These are phyloP conservation scores for Plasmodium sp. DNA, from an alignment of 169 alveolate genomes.

Conservation along the genomic window DNA sequence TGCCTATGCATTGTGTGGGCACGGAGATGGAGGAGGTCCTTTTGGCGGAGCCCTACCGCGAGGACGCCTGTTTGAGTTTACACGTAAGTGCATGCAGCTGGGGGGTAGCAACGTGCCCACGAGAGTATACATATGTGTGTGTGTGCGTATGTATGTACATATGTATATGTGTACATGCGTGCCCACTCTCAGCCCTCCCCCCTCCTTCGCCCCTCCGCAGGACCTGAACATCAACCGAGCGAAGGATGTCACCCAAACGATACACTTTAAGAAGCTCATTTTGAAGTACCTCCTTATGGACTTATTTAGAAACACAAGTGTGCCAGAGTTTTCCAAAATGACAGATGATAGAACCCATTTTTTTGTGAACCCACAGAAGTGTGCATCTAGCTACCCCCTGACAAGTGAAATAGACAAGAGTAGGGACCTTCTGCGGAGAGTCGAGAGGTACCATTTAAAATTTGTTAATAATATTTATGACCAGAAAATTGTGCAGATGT, in stretches of 20 bases:
- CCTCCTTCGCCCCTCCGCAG: neutral
- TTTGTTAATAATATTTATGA: constrained; percentile 31
- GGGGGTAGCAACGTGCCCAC: neutral
- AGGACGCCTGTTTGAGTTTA: constrained; percentile 15
- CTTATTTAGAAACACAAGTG: constrained; percentile 13
- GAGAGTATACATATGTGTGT: neutral
- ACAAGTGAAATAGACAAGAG: constrained; percentile 2
- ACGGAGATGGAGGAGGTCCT: neutral
- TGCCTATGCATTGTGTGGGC: neutral
- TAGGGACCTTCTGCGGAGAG: neutral
- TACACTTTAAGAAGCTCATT: constrained; percentile 20
- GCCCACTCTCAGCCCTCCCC: neutral
- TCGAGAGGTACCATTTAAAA: constrained; percentile 34
- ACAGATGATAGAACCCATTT: neutral
- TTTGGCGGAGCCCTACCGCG: constrained; percentile 14
- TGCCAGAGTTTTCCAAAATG: neutral
- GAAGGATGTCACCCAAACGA: neutral
- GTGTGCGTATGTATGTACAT: neutral
- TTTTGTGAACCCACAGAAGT: neutral
- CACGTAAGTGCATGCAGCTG: constrained; percentile 13
- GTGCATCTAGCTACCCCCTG: neutral
- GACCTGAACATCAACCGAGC: constrained; percentile 28
- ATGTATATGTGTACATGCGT: neutral
- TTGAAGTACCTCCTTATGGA: constrained; percentile 45
- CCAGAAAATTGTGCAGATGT: constrained; percentile 26